phyloP scores from a whole-genome alignment of 495 filamentous ascomycete species.

The Pseudomonodictys pantanalensis region DNA sequence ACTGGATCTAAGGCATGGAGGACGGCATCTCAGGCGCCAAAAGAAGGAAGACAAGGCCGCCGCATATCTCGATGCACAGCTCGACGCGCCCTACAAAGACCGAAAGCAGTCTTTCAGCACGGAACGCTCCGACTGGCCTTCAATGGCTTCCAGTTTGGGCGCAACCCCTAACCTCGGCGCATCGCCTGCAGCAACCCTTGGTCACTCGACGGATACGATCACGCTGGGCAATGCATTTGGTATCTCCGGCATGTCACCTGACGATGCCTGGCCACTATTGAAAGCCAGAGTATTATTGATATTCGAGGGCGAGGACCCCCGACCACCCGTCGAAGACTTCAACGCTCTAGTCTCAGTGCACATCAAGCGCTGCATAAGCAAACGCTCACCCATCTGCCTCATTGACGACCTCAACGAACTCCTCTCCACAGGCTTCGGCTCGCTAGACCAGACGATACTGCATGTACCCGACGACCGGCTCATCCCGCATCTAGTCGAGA shows the following conservation, averaged over 20 bases:
- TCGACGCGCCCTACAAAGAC: constrained; percentile 33
- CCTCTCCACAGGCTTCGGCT: constrained; percentile 69
- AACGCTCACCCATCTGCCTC: constrained; percentile 35
- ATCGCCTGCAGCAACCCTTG: constrained; percentile 27
- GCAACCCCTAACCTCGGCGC: constrained; percentile 15
- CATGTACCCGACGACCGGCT: constrained; percentile 76
- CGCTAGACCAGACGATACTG: constrained; percentile 76
- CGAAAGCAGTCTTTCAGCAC: constrained; percentile 39
- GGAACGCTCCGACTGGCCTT: constrained; percentile 35
- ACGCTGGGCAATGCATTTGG: constrained; percentile 52
- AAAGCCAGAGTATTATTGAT: constrained; percentile 84
- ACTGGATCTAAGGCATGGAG: constrained; percentile 81
- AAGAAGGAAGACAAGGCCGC: constrained; percentile 77
- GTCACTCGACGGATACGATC: constrained; percentile 8
- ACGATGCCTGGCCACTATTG: constrained; percentile 95
- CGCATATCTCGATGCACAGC: constrained; percentile 40
- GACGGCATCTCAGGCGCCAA: constrained; percentile 80
- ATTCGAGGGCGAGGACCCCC: constrained; percentile 88
- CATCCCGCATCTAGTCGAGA: constrained; percentile 81
- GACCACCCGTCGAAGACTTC: constrained; percentile 88
- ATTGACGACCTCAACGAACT: constrained; percentile 37
- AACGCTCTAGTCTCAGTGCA: constrained; percentile 69
- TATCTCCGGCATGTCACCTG: constrained; percentile 74
- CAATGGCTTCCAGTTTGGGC: constrained; percentile 18
- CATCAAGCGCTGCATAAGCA: constrained; percentile 42